phyloP scores from a whole-genome alignment of 208 protist genomes.

The Trypanosoma lewisi region DNA sequence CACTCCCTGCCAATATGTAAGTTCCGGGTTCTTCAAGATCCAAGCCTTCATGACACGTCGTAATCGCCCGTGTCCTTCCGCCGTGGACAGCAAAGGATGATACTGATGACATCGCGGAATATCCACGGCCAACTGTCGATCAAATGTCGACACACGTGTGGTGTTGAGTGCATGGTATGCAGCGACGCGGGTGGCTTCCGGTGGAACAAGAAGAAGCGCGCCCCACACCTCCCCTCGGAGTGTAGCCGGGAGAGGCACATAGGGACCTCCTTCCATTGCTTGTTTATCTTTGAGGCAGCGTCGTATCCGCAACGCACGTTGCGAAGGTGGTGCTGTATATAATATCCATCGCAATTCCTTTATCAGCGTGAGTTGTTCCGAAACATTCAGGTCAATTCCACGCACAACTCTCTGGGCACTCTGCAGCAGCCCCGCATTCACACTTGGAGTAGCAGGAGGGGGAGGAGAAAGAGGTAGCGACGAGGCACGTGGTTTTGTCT shows the following conservation, averaged over 20 bases:
- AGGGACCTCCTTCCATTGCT: neutral
- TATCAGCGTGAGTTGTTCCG: slow-evolving; percentile 33
- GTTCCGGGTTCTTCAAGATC: slow-evolving; percentile 45
- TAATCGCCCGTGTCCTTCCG: slow-evolving; percentile 71
- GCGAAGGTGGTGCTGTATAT: neutral
- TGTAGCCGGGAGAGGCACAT: slow-evolving; percentile 62
- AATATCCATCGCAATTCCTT: slow-evolving; percentile 28
- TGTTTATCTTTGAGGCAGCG: slow-evolving; percentile 26
- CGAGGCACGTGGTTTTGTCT: neutral
- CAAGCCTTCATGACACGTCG: slow-evolving; percentile 81
- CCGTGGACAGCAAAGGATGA: slow-evolving; percentile 75
- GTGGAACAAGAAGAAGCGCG: slow-evolving; percentile 76
- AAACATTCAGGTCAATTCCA: slow-evolving; percentile 34
- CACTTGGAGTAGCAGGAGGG: no score
- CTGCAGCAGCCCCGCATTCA: slow-evolving; percentile 2
- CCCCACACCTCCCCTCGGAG: slow-evolving; percentile 89
- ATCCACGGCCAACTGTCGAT: slow-evolving; percentile 93
- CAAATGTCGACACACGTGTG: slow-evolving; percentile 22
- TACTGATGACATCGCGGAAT: slow-evolving; percentile 95
- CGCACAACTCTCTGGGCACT: slow-evolving; percentile 29
- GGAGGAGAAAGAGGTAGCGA: neutral
- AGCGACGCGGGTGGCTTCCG: slow-evolving; percentile 18
- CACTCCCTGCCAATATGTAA: slow-evolving; percentile 93
- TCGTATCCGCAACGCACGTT: slow-evolving; percentile 20
- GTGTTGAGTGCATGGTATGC: slow-evolving; percentile 26